These are phyloP conservation scores for Apiospora aurea DNA, from an alignment of 2,329 filamentous ascomycete genomes.

Conservation along the genomic window DNA sequence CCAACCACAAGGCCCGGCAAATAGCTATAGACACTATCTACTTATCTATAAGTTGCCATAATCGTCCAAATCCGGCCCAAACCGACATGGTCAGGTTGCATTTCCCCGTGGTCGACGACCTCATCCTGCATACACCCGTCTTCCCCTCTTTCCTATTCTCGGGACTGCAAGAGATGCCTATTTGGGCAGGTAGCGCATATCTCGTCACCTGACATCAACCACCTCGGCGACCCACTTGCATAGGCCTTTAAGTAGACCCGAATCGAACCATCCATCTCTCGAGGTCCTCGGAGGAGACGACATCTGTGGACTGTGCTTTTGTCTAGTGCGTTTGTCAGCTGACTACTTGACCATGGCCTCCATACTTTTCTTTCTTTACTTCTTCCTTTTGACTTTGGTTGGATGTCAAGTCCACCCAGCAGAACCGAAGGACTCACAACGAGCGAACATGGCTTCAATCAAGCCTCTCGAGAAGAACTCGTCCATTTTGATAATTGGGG, in stretches of 20 bases:
- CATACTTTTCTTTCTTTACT: background rate
- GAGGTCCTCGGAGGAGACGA: background rate
- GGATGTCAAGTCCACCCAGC: background rate
- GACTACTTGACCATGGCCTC: background rate
- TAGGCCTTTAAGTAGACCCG: constrained; percentile 3
- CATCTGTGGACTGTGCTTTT: background rate
- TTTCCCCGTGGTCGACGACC: background rate
- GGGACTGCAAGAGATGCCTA: constrained; percentile 8
- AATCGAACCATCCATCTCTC: background rate
- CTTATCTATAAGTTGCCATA: background rate
- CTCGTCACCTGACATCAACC: constrained; percentile 12
- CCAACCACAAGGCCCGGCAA: background rate
- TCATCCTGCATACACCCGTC: background rate
- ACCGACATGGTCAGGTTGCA: background rate
- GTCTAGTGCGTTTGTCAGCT: background rate
- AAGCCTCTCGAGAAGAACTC: constrained; percentile 25
- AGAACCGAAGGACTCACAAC: background rate
- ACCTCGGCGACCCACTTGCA: constrained; percentile 6
- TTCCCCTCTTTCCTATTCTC: background rate
- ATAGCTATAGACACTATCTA: background rate
- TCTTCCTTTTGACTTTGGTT: background rate
- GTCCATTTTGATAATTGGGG: constrained; percentile 34
- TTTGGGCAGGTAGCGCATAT: background rate
- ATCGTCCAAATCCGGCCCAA: background rate
- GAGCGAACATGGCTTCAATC: background rate